Base-by-base conservation (phyloP, 179 eudicot genomes). In the Sideroxylon spinosum region DNA sequence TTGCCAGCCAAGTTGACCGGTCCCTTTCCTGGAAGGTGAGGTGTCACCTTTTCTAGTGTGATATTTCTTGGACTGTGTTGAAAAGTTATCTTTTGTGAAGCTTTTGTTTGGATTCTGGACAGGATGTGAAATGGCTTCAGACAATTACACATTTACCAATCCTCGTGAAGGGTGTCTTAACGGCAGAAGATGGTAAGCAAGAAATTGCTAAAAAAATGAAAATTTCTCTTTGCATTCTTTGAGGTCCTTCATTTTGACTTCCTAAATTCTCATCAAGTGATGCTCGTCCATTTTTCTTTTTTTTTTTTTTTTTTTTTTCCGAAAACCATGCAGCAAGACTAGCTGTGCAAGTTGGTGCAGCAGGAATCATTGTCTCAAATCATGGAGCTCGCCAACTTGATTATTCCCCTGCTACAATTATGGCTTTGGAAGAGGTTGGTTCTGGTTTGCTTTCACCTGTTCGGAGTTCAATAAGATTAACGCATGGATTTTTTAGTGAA, bases 321-420 rank as follows among this genome's bases (percentile, higher is more conserved):
- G 28, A 53, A 78, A 57, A 57, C 78, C 70, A 26, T 84, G 85
- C 85, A 93, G 98, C 94, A 20, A 83, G 70, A 61, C 49, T 92
- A 56, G 87, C 94, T 13, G 85, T 92, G 57, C 80, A 90, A 86
- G 80, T 82, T 68, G 98, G 97, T 79, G 94, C 84, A 69, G 89
- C 91, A 23, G 98, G 98, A 60, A 89, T 93, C 69, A 88, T 93
- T 17, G 98, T 93, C 61, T 91, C 97, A 19, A 93, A 93, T 68
- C 98, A 92, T 79, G 98, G 98, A 64, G 98, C 93, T 81, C 93
- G 97, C 14, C 98, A 93, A 75, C 98, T 93, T 68, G 98, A 93
- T 83, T 91, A 90, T 82, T 93, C 86, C 64, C 98, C 98, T 28
- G 89, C 94, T 71, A 90, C 98, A 1, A 90, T 93, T 65, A 84